Percentiles rank a stretch among this genome's conserved stretches.
These are phyloP conservation scores for Punica granatum DNA, from an alignment of 345 rosid species.

Conservation along the genomic window DNA sequence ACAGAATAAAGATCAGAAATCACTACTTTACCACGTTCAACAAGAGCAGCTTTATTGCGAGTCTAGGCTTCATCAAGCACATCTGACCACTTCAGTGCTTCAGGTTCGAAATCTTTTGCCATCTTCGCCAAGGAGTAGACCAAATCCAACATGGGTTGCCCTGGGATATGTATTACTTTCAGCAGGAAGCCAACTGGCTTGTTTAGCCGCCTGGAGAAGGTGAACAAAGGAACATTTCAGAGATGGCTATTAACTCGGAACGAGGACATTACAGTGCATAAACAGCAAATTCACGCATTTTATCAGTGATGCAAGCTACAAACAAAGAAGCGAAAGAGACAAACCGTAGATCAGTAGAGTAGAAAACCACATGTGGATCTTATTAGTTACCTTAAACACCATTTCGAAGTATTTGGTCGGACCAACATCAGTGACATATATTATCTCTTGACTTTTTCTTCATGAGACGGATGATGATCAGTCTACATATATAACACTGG, in stretches of 20 bases:
- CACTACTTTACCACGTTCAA: slow-evolving; percentile 67
- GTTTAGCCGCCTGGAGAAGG: slow-evolving; percentile 69
- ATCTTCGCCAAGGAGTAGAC: slow-evolving; percentile 93
- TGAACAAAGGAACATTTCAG: slow-evolving; percentile 8
- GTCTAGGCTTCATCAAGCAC: slow-evolving; percentile 89
- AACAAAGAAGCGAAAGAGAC: not conserved
- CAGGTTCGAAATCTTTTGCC: slow-evolving; percentile 90
- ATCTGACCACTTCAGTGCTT: slow-evolving; percentile 74
- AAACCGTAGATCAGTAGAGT: not conserved
- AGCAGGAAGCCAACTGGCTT: slow-evolving; percentile 81
- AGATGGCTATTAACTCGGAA: not conserved
- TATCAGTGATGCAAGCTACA: not conserved
- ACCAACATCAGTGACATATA: slow-evolving; percentile 95
- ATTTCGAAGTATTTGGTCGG: slow-evolving; percentile 89
- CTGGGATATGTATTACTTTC: slow-evolving; percentile 49
- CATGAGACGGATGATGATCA: slow-evolving; percentile 43
- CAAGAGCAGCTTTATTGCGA: slow-evolving; percentile 66
- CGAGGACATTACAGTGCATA: not conserved
- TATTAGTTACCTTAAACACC: slow-evolving; percentile 67
- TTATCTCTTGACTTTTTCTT: slow-evolving; percentile 93
- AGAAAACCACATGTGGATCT: not conserved
- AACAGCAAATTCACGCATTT: not conserved
- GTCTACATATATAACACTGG: not conserved
- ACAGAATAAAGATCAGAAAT: slow-evolving; percentile 1
- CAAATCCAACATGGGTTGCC: slow-evolving; percentile 84